Percentiles rank a stretch among this genome's conserved stretches.
Evolutionary conservation across 2,329 filamentous ascomycete genomes (phyloP).

Genomic region (Aspergillus amoenus): DNA sequence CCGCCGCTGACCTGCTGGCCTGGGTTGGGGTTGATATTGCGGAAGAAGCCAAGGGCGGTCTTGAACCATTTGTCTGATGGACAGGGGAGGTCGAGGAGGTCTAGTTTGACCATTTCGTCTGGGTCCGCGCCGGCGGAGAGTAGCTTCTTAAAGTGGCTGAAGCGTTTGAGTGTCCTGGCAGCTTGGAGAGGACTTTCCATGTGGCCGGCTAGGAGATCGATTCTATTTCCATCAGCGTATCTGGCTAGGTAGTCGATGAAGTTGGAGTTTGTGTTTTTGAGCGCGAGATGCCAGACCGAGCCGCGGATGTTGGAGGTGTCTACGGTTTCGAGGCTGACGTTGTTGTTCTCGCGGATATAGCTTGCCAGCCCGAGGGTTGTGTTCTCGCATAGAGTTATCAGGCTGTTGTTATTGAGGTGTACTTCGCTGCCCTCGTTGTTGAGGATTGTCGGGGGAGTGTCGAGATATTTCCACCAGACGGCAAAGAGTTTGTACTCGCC

Average conservation of each 20-base stretch:
- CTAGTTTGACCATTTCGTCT: not conserved
- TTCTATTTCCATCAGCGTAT: not conserved
- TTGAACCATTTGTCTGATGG: not conserved
- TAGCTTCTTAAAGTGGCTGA: not conserved
- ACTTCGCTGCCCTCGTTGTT: not conserved
- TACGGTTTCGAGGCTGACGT: not conserved
- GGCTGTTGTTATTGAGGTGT: not conserved
- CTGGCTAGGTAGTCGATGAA: not conserved
- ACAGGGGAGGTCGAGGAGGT: not conserved
- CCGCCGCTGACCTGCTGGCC: not conserved
- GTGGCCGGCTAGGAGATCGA: not conserved
- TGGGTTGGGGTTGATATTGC: not conserved
- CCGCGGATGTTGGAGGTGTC: not conserved
- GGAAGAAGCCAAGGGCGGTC: not conserved
- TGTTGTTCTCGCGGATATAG: not conserved
- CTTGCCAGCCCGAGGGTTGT: no score
- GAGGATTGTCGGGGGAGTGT: not conserved
- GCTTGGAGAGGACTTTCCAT: not conserved
- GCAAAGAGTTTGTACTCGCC: not conserved
- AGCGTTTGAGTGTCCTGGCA: not conserved
- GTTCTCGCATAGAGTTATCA: not conserved
- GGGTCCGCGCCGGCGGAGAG: not conserved
- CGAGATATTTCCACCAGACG: not conserved
- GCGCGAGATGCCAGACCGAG: not conserved
- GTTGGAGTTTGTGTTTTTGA: not conserved